Evolutionary conservation across 345 rosid species (phyloP).

Genomic region (Acer campestre): DNA sequence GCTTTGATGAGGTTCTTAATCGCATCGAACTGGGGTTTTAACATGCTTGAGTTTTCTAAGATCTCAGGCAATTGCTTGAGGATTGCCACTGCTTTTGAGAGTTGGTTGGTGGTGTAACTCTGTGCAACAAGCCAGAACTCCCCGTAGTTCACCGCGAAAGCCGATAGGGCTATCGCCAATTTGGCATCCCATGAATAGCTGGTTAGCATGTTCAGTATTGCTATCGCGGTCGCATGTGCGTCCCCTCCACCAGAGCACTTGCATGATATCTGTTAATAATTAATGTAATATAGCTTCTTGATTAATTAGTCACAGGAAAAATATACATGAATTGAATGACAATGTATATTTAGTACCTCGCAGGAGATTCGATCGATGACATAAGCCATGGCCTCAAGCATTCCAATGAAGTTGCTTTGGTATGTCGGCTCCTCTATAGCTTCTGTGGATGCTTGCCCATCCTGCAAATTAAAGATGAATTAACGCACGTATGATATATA

Average conservation of each 20-base stretch:
- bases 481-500: not conserved
- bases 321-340: not conserved
- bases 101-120: slow-evolving; percentile 64
- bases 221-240: slow-evolving; percentile 54
- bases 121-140: slow-evolving; percentile 80
- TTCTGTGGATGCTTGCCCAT: slow-evolving; percentile 16
- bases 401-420: slow-evolving; percentile 18
- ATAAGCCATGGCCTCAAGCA: slow-evolving; percentile 49
- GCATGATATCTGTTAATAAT: slow-evolving; percentile 51
- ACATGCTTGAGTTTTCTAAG: slow-evolving; percentile 43
- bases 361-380: slow-evolving; percentile 65
- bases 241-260: slow-evolving; percentile 65
- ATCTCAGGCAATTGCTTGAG: slow-evolving; percentile 72
- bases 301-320: not conserved
- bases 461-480: slow-evolving; percentile 14
- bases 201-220: slow-evolving; percentile 54
- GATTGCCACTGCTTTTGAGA: slow-evolving; percentile 77
- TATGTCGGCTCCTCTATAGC: slow-evolving; percentile 44
- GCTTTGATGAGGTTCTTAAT: slow-evolving; percentile 51
- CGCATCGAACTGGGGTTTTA: slow-evolving; percentile 61
- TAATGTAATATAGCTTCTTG: not conserved
- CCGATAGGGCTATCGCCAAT: slow-evolving; percentile 68
- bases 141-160: slow-evolving; percentile 83
- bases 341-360: slow-evolving; percentile 43
- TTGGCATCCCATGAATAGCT: slow-evolving; percentile 79